Percentiles rank a stretch among this genome's conserved stretches.
Conservation (phyloP, 2,329 filamentous ascomycete genomes). For the Emmonsiellopsis sp. region DNA sequence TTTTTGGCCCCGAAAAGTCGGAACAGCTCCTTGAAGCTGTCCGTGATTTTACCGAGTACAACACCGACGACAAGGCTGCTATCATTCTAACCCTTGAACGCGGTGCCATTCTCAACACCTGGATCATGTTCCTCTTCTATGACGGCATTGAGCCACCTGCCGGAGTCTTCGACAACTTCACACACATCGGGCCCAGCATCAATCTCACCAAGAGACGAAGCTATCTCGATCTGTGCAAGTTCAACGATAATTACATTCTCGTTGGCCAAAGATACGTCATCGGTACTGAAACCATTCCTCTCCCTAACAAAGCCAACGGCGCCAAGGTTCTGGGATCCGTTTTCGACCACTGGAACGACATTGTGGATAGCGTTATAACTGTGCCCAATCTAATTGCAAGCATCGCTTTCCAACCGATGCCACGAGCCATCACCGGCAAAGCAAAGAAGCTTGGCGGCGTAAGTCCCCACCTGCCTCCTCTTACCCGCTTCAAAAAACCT, state of each 20-base stretch:
- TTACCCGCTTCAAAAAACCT: conserved; percentile 32
- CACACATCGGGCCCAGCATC: conserved; percentile 33
- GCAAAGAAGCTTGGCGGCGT: conserved; percentile 22
- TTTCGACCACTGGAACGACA: conserved; percentile 27
- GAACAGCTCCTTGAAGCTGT: conserved; percentile 24
- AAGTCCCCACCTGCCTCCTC: conserved; percentile 34
- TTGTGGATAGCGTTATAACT: conserved; percentile 23
- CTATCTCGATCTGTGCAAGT: conserved; percentile 38
- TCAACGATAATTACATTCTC: conserved; percentile 19
- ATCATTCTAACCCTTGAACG: conserved; percentile 46
- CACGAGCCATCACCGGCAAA: conserved; percentile 23
- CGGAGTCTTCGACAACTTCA: conserved; percentile 50
- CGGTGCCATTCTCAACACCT: conserved; percentile 42
- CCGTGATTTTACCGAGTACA: conserved; percentile 35
- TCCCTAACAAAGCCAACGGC: conserved; percentile 22
- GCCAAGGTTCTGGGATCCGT: conserved; percentile 23
- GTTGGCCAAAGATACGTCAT: conserved; percentile 31
- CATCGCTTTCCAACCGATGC: conserved; percentile 31
- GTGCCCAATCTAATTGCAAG: conserved; percentile 21
- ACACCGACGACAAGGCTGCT: conserved; percentile 50
- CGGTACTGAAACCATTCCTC: conserved; percentile 30
- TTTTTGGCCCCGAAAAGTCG: conserved; percentile 31
- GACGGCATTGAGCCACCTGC: conserved; percentile 47
- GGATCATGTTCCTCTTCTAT: conserved; percentile 56
- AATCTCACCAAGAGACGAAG: conserved; percentile 41